Evolutionary conservation across 805 yeast species (phyloP), one percentile per base, ranked within the genome.

Genomic region (Naumovozyma dairenensis): DNA sequence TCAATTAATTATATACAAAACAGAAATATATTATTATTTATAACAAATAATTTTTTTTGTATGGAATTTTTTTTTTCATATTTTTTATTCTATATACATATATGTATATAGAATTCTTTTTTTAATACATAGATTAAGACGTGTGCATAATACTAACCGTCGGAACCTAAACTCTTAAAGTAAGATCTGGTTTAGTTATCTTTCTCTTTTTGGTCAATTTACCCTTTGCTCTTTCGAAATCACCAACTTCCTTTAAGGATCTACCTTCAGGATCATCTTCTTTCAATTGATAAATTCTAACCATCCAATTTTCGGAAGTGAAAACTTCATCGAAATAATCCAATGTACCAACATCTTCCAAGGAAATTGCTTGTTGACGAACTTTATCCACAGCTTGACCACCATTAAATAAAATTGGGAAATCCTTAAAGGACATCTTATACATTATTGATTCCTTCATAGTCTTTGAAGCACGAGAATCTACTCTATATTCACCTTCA

Each of bases 231-330:
- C 66, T 67, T 21, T 73, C 77, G 40, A 72, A 72, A 19, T 57
- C 63, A 21, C 78, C 70, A 26, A 76, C 76, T n/a, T 68, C 65
- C 26, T 65, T 63, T 45, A 79, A 63, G 45, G 75, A 78, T 59
- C 99, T 76, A 31, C 97, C 98, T 45, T 83, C 74, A 40, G 73
- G 74, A 59, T 92, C 98, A 38, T 71, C 67, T 40, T 85, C 89
- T 62, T 86, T 92, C 46, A 92, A 82, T 67, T 85, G 82, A 66
- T 84, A 92, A 40, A 92, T 73, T 63, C 98, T 76, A 14, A 92
- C 96, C 47, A 92, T 72, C 96, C 96, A 93, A 68, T 92, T 93
- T 55, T 86, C 94, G 30, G 89, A 70, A 2, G 98, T 92, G 64
- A 79, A 92, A 1, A 80, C 98, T 67, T 92, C 98, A 50, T 92